A percentile compares a stretch with the other conserved stretches of the same genome.
phyloP scores from a whole-genome alignment of 2,329 filamentous ascomycete species.

The Diaporthe vaccinii region DNA sequence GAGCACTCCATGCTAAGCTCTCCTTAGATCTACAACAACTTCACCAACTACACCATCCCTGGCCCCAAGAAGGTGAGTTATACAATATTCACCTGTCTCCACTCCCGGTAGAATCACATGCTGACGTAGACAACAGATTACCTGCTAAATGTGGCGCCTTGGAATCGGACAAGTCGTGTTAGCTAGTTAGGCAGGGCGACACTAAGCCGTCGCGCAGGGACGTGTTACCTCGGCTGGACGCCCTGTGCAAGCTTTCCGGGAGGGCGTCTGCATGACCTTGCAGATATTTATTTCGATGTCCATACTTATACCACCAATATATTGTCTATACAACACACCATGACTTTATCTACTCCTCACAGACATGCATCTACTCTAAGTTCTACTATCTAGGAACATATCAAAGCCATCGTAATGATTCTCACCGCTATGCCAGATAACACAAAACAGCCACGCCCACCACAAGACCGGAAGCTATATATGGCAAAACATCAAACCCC shows the following conservation, averaged over 20 bases:
- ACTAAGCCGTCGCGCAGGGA: neutral
- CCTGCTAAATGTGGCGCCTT: neutral
- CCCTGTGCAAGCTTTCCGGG: neutral
- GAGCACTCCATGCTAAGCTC: neutral
- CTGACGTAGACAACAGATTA: conserved; percentile 3
- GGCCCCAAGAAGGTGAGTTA: conserved; percentile 25
- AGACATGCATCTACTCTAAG: neutral
- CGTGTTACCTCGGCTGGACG: neutral
- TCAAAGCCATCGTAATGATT: neutral
- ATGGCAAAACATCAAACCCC: conserved; percentile 21
- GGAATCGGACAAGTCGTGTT: neutral
- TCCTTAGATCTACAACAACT: conserved; percentile 47
- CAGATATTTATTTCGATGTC: conserved; percentile 11
- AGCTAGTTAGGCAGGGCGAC: neutral
- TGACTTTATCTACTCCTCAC: fast-evolving
- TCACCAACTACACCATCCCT: conserved; percentile 44
- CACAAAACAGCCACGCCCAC: neutral
- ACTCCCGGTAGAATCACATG: neutral
- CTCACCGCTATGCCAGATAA: neutral
- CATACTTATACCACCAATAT: conserved; percentile 23
- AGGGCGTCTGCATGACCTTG: neutral
- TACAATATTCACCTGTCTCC: no score
- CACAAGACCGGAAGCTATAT: neutral
- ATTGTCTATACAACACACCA: neutral
- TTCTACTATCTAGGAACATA: neutral